phyloP scores from a whole-genome alignment of 495 filamentous ascomycete species.

The Aspergillus taichungensis region DNA sequence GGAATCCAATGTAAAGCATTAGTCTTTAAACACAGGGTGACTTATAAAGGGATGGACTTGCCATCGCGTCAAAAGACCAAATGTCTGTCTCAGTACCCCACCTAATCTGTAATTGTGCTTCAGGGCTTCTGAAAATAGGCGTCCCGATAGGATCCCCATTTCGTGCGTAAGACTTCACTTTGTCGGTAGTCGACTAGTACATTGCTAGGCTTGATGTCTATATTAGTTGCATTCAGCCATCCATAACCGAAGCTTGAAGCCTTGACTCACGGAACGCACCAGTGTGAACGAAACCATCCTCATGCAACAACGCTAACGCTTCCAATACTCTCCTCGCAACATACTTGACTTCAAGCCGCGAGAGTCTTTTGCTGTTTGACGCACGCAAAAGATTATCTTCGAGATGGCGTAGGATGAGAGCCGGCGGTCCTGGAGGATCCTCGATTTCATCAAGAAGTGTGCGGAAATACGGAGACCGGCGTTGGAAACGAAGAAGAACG shows the following conservation, averaged over 20 bases:
- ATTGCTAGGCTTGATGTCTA: conserved; percentile 36
- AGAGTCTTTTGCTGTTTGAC: conserved; percentile 25
- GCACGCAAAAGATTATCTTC: conserved; percentile 29
- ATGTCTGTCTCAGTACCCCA: conserved; percentile 35
- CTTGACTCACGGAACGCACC: conserved; percentile 1
- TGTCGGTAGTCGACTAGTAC: conserved; percentile 32
- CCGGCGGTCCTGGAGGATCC: conserved; percentile 26
- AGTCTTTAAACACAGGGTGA: too few relatives aligned
- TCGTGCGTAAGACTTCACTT: conserved; percentile 19
- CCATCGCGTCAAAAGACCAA: conserved; percentile 35
- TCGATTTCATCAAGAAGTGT: conserved; percentile 31
- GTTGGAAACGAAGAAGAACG: conserved; percentile 30
- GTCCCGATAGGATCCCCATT: conserved; percentile 29
- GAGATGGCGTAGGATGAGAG: conserved; percentile 29
- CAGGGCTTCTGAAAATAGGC: conserved; percentile 29
- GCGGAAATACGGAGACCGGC: conserved; percentile 14
- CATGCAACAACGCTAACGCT: conserved; percentile 6
- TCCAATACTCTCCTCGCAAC: conserved; percentile 3
- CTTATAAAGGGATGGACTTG: too few relatives aligned
- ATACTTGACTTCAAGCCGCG: conserved; percentile 5
- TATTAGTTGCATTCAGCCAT: neutral
- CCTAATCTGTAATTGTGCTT: conserved; percentile 24
- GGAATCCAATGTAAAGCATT: neutral
- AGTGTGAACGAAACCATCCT: conserved; percentile 4
- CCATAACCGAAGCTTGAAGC: neutral